phyloP scores from a whole-genome alignment of 2,329 filamentous ascomycete genomes.

The Lomentospora prolificans region DNA sequence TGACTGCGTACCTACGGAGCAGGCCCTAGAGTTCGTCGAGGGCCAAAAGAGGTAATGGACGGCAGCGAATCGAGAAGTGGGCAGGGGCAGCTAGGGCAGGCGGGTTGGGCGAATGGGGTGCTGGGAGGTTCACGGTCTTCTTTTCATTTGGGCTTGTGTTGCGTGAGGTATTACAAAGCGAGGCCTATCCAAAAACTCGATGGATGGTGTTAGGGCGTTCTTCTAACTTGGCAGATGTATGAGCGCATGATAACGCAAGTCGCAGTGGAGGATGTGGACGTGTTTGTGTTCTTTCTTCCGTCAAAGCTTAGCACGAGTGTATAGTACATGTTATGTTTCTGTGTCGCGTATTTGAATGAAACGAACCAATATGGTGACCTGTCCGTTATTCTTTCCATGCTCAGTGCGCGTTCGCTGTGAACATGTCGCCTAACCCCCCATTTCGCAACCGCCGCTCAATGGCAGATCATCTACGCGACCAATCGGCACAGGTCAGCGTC shows the following conservation, averaged over 20 bases:
- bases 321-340: not conserved
- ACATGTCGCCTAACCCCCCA: no score
- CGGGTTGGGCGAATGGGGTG: not conserved
- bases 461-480: no score
- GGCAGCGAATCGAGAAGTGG: no score
- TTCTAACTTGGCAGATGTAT: not conserved
- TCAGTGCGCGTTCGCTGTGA: no score
- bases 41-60: conserved; percentile 50
- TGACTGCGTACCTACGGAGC: conserved; percentile 77
- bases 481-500: no score
- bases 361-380: no score
- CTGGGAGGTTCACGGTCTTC: not conserved
- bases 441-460: no score
- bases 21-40: conserved; percentile 89
- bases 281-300: not conserved
- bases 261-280: not conserved
- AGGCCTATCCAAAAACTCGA: not conserved
- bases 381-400: no score
- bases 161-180: no score
- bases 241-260: not conserved
- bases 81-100: no score
- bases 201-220: conserved; percentile 1
- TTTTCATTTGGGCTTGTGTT: no score
- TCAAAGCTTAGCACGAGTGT: not conserved
- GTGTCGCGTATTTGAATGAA: not conserved